Percentiles rank a stretch among this genome's conserved stretches.
phyloP scores from a whole-genome alignment of 805 yeast species.

The Nakazawaea populi region DNA sequence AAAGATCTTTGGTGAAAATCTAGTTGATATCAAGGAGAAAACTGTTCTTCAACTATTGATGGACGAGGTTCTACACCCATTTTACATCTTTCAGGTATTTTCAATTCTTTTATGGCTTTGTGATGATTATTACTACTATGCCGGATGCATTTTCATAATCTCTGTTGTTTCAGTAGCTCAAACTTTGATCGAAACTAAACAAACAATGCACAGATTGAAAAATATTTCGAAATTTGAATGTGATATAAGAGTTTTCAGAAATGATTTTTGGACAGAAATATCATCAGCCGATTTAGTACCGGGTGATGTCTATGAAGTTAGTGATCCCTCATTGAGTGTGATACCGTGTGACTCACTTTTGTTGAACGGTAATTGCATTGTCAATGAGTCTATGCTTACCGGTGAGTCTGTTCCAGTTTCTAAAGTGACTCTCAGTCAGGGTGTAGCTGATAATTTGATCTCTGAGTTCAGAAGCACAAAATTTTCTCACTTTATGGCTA shows the following conservation, averaged over 20 bases:
- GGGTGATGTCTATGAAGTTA: slow-evolving; percentile 90
- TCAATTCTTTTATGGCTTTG: slow-evolving; percentile 88
- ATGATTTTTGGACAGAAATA: slow-evolving; percentile 85
- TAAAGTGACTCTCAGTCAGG: slow-evolving; percentile 61
- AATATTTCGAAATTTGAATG: slow-evolving; percentile 72
- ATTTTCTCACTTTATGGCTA: slow-evolving; percentile 60
- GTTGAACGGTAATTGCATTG: slow-evolving; percentile 87
- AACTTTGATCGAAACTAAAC: slow-evolving; percentile 80
- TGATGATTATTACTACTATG: slow-evolving; percentile 91
- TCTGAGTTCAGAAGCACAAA: slow-evolving; percentile 50
- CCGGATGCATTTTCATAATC: slow-evolving; percentile 83
- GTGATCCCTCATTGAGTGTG: slow-evolving; percentile 68
- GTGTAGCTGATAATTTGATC: slow-evolving; percentile 49
- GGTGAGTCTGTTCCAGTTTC: slow-evolving; percentile 98
- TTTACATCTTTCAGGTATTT: slow-evolving; percentile 90
- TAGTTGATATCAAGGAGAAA: slow-evolving; percentile 72
- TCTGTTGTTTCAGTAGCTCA: slow-evolving; percentile 76
- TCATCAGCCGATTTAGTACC: slow-evolving; percentile 81
- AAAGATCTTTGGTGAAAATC: slow-evolving; percentile 72
- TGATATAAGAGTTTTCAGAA: slow-evolving; percentile 84
- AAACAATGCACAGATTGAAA: slow-evolving; percentile 64
- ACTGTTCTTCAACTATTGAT: slow-evolving; percentile 56
- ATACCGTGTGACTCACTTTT: slow-evolving; percentile 90
- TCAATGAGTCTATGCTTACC: slow-evolving; percentile 97
- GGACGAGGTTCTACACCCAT: slow-evolving; percentile 92